Conservation (phyloP, 768 basidiomycete genomes). For the Auriscalpium microsporum region DNA sequence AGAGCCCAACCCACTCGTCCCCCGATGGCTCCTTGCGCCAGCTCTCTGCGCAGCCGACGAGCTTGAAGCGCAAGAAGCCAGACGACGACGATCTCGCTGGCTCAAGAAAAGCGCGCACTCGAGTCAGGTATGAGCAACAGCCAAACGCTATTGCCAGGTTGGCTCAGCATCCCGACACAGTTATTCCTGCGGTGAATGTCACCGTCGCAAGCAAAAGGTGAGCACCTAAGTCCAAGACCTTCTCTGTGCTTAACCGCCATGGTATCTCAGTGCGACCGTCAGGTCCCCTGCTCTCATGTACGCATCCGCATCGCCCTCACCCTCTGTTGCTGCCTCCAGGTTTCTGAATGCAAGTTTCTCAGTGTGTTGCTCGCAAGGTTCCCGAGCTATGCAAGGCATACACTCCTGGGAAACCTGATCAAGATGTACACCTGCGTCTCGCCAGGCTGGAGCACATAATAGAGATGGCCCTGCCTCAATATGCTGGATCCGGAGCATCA, state of each 20-base stretch:
- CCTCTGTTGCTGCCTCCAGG: conserved; percentile 8
- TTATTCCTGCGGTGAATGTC: conserved; percentile 83
- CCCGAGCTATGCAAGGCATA: conserved; percentile 85
- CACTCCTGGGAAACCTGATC: conserved; percentile 79
- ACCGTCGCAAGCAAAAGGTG: conserved; percentile 84
- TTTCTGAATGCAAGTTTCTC: conserved; percentile 5
- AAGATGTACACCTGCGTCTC: conserved; percentile 68
- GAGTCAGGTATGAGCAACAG: conserved; percentile 53
- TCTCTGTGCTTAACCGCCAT: conserved; percentile 10
- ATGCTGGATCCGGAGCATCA: conserved; percentile 36
- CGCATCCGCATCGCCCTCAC: conserved; percentile 17
- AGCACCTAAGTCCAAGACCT: not conserved
- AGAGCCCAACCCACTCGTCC: conserved; percentile 1
- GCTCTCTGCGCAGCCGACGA: conserved; percentile 17
- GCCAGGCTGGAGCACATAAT: conserved; percentile 75
- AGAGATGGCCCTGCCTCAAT: conserved; percentile 72
- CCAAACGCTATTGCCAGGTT: not conserved
- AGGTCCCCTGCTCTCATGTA: conserved; percentile 80
- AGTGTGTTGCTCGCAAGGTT: conserved; percentile 82
- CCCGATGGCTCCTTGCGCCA: conserved; percentile 2
- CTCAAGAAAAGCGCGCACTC: conserved; percentile 58
- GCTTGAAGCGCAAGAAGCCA: conserved; percentile 55
- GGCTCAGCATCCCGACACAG: conserved; percentile 26
- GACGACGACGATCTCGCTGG: conserved; percentile 36
- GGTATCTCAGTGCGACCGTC: conserved; percentile 64